These are phyloP conservation scores for Colletotrichum cereale DNA, from an alignment of 2,329 filamentous ascomycete genomes.

Conservation along the genomic window DNA sequence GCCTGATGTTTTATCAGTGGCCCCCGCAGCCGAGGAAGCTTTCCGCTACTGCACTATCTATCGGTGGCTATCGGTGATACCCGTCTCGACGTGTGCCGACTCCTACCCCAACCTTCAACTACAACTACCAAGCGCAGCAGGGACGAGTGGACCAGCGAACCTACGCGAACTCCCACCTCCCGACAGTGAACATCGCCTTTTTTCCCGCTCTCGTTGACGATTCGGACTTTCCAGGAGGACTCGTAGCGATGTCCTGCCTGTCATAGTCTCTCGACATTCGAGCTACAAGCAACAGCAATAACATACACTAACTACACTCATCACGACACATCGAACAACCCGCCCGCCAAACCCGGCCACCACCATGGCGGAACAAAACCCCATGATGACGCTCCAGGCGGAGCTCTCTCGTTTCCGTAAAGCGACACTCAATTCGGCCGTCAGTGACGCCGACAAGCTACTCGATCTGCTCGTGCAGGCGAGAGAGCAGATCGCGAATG, in stretches of 20 bases:
- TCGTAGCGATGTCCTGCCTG: conserved; percentile 23
- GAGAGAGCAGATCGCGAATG: conserved; percentile 77
- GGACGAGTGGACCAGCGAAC: conserved; percentile 1
- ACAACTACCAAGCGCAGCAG: conserved; percentile 7
- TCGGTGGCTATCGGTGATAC: conserved; percentile 1
- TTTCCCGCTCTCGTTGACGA: background rate
- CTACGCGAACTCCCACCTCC: background rate
- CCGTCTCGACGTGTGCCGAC: background rate
- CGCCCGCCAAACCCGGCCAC: background rate
- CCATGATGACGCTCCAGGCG: conserved; percentile 71
- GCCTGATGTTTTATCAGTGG: conserved; percentile 9
- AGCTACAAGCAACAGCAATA: conserved; percentile 26
- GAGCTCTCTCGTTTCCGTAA: conserved; percentile 81
- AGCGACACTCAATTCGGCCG: conserved; percentile 75
- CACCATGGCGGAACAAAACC: conserved; percentile 55
- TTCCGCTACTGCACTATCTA: conserved; percentile 4
- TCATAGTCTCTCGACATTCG: conserved; percentile 23
- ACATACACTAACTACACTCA: conserved; percentile 14
- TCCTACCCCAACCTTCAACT: conserved; percentile 13
- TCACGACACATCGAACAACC: conserved; percentile 8
- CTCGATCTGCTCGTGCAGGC: conserved; percentile 82
- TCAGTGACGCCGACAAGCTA: conserved; percentile 85
- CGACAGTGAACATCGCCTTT: background rate
- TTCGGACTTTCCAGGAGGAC: background rate
- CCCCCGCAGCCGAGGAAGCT: background rate